phyloP scores from a whole-genome alignment of 169 alveolate species.

The Blepharisma undulans region DNA sequence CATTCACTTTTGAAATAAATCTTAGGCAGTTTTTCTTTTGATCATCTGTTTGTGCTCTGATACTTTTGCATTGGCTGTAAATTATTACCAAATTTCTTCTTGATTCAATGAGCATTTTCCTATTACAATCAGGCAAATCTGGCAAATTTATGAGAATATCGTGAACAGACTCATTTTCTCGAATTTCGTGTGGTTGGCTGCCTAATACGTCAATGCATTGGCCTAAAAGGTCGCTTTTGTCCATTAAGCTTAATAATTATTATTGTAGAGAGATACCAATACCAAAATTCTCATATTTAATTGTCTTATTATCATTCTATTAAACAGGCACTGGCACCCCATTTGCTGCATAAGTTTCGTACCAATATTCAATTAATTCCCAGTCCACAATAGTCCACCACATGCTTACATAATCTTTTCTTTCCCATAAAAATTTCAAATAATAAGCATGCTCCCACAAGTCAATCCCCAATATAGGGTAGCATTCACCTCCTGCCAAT shows the following conservation, averaged over 20 bases:
- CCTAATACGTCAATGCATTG: background rate
- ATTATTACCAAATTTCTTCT: background rate
- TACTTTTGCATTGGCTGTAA: background rate
- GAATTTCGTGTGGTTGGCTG: background rate
- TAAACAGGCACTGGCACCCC: slow-evolving; percentile 10
- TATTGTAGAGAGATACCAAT: background rate
- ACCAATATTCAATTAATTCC: slow-evolving; percentile 82
- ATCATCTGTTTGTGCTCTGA: background rate
- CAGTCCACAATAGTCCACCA: slow-evolving; percentile 95
- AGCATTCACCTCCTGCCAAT: slow-evolving; percentile 72
- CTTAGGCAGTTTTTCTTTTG: background rate
- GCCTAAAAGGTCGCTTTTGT: background rate
- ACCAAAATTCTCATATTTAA: background rate
- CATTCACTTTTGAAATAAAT: slow-evolving; percentile 11
- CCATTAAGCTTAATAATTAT: background rate
- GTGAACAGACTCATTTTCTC: background rate
- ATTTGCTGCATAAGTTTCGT: slow-evolving; percentile 23
- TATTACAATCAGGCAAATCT: background rate
- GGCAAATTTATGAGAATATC: background rate
- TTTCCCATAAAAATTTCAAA: slow-evolving; percentile 91
- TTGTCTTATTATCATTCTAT: background rate
- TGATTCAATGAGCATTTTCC: background rate
- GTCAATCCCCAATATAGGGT: slow-evolving; percentile 91
- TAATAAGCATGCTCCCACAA: slow-evolving; percentile 98
- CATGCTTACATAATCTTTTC: slow-evolving; percentile 89